A percentile compares a stretch with the other conserved stretches of the same genome.
These are phyloP conservation scores for Stevia rebaudiana DNA, from an alignment of 140 eudicot species.

Conservation along the genomic window DNA sequence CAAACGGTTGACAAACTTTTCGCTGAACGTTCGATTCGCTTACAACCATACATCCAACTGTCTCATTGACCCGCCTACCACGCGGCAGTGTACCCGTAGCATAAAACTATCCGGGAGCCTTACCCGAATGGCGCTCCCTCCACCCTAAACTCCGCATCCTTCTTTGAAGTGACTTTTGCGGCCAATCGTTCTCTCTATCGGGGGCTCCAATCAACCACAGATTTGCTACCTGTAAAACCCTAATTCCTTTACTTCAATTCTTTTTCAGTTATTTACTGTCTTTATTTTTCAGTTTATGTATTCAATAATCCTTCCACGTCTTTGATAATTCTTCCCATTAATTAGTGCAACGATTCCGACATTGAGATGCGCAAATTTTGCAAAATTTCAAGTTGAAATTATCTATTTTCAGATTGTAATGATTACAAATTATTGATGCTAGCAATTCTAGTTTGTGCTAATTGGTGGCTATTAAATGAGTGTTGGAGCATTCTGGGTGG, in stretches of 20 bases:
- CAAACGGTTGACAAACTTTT: too few species aligned
- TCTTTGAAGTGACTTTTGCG: conserved; percentile 22
- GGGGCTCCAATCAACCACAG: conserved; percentile 24
- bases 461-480: conserved; percentile 4
- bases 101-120: too few species aligned
- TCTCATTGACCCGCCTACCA: too few species aligned
- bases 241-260: conserved; percentile 13
- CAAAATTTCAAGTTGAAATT: not conserved
- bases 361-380: conserved; percentile 5
- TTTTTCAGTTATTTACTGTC: not conserved
- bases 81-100: too few species aligned
- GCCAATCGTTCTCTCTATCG: conserved; percentile 25
- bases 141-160: conserved; percentile 2
- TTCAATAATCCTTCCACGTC: not conserved
- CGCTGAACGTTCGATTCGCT: too few species aligned
- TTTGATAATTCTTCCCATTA: not conserved
- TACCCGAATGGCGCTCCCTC: too few species aligned
- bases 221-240: conserved; percentile 36
- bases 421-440: not conserved
- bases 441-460: not conserved
- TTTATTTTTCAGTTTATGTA: not conserved
- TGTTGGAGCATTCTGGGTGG: not conserved
- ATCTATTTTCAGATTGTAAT: not conserved
- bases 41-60: too few species aligned
- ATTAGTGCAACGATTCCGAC: not conserved